Base-by-base conservation (phyloP, 495 filamentous ascomycete species). In the Trichoderma erinaceum region DNA sequence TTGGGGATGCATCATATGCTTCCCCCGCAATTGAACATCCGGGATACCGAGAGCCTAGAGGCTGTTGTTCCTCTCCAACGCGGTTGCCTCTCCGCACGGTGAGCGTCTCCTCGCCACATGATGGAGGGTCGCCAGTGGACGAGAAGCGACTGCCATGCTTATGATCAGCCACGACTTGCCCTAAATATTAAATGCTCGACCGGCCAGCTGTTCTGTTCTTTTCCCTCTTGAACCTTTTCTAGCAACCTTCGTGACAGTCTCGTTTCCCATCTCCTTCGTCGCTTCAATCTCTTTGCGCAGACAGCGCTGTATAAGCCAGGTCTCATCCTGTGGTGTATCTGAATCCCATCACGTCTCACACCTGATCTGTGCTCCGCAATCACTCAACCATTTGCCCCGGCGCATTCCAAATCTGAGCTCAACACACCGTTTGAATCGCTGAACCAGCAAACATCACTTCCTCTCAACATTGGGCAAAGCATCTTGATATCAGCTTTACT, bases 101-200 rank as follows among this genome's bases (percentile, higher is more conserved):
- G 63, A 65, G 13, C 25, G 25, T 25, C 63, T 41, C 35, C 63
- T 41, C 23, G 35, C 41, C 63, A 44, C 35, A 25, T 65, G 29
- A 27, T 65, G 63, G 63, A 65, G 63, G 63, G 63, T 65, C 35
- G 63, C 41, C 63, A 65, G 63, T 65, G 63, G 63, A 65, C 35
- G 35, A 65, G 35, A 65, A 65, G 63, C 63, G 18, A 8, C 8
- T 44, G 21, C n/a, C 63, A 65, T 65, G n/a, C 32, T 12, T 35
- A 32, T 41, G 41, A 44, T 44, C 63, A 41, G 35, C 41, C 18
- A 41, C 63, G 16, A 5, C 35, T 2, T 65, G 35, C 63, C 2
- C 61, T 35, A 21, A 23, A 32, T 35, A 27, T 65, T 21, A 44
- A 44, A 65, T 43, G 63, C 35, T 41, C 63, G 63, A 65, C 18